Evolutionary conservation across 2,329 filamentous ascomycete species (phyloP), one percentile per base, ranked within the genome.

Genomic region (Fusarium solani-melongenae): DNA sequence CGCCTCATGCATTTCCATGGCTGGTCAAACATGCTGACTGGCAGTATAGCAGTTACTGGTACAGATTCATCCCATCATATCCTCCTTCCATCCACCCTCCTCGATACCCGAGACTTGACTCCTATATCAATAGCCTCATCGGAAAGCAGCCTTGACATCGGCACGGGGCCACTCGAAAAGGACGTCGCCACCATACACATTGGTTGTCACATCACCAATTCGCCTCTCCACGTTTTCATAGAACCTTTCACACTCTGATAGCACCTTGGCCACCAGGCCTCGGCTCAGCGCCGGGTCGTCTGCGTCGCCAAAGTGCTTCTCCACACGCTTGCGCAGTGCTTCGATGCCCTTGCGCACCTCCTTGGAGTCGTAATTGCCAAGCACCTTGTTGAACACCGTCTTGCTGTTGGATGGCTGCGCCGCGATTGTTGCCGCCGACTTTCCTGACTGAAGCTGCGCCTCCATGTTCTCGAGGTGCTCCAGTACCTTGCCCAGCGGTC

Each of bases 231-330:
- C 88, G 27, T 89, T 86, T 63, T 86, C 85, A 78, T 92, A 92
- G 77, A 90, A 92, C 68, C 81, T 83, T 81, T 92, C 90, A 79
- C 90, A 92, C 79, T 91, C 89, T 67, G 84, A 84, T 56, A 90
- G 81, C 39, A 92, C 89, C 79, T 88, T 87, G 59, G 82, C 82
- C 27, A 92, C 90, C 44, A 92, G 83, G 38, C 85, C 85, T 58
- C 86, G 85, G 76, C 90, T 92, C 62, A 92, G 85, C 24, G 85
- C 89, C 64, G 91, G 90, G 72, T 95, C 93, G 76, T 97, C 94
- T 6, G 92, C 93, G 75, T 97, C 94, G 49, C 94, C 94, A 86
- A 98, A 98, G 83, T 98, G 96, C 85, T 98, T 99, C 84, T 98
- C 96, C 1, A 98, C 94, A 58, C 96, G 90, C 85, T 97, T 98